Base-by-base conservation (phyloP, 805 yeast species). In the Zygosaccharomyces rouxii region DNA sequence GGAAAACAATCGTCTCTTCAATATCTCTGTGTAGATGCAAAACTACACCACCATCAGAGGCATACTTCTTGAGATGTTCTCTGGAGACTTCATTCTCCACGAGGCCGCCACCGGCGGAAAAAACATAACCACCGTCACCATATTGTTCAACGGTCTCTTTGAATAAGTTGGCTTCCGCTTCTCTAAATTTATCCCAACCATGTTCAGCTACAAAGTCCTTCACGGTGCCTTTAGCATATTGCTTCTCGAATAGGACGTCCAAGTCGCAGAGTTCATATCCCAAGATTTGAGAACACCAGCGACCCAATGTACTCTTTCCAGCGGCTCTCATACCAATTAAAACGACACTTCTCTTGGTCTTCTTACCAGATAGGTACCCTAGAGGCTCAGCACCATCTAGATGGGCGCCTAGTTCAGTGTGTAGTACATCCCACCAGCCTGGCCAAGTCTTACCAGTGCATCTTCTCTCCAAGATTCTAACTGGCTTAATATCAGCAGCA, bases 381-480 rank as follows among this genome's bases (percentile, higher is more conserved):
- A 66, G 58, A 5, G 78, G 76, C 61, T 86, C 95, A 57, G 74
- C 74, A 22, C 99, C 99, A 59, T 81, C 85, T 31, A 94, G 67
- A 9, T 68, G 59, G 22, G 79, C 84, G 18, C 81, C 77, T 58
- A 94, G 79, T 42, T 76, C 70, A 43, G 85, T 77, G 63, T 83
- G 89, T 54, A 94, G 73, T 30, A 83, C 78, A 69, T 94, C 99
- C 99, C 99, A 94, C 99, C 99, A 94, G 33, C 97, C 98, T 18
- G 99, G 99, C 99, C 99, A 94, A 0, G 99, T 94, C 72, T 94
- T 94, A 49, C 92, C 95, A 1, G 97, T 95, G 64, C 97, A 89
- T 22, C 85, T 79, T 69, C 97, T 81, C 63, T 92, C 97, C 56
- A 84, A 80, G 50, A 94, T 81, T 54, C 81, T 72, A 1, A 86